Evolutionary conservation across 768 basidiomycete genomes (phyloP), one percentile per base, ranked within the genome.

Genomic region (Rubroboletus satanas): DNA sequence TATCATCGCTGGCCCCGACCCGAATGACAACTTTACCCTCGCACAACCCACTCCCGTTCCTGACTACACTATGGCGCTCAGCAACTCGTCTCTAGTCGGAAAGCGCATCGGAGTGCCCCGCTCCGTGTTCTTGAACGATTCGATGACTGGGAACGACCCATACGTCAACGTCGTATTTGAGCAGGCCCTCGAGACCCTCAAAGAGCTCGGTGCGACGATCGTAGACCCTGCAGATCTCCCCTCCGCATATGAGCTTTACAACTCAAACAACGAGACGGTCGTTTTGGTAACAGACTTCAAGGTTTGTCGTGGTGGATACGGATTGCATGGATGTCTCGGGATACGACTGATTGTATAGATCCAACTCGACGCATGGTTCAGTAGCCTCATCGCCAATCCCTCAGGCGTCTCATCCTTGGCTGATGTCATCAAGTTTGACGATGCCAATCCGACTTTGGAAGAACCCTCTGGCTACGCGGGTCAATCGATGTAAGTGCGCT

Each of bases 161-260:
- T 66, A 67, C 10, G 68, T 73, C 32, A 59, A 73, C 10, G 52
- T 73, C 7, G 73, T 73, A 23, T 79, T 79, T 61, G 70, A 74
- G 38, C 69, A 67, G 9, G 72, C 76, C 3, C 52, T 80, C n/a
- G 69, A 71, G 53, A 70, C 67, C 2, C 65, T 79, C 32, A 62
- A 67, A 23, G 49, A 51, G 1, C 71, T 79, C 5, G 79, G 78
- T 11, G 78, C 78, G 18, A 74, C 77, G 1, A 71, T 87, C 14
- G 74, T 87, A 4, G 85, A 88, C 62, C 83, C 84, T 1, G 82
- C 84, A 3, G 81, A 85, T 62, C 65, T 87, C 26, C 83, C 84
- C 0, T 79, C 79, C 28, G 80, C 79, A 3, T 73, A 77, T 1
- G 82, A 82, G 50, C 75, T 83, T 11, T 60, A 74, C 18, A 55